phyloP scores from a whole-genome alignment of 345 rosid species.

The Hibiscus syriacus region DNA sequence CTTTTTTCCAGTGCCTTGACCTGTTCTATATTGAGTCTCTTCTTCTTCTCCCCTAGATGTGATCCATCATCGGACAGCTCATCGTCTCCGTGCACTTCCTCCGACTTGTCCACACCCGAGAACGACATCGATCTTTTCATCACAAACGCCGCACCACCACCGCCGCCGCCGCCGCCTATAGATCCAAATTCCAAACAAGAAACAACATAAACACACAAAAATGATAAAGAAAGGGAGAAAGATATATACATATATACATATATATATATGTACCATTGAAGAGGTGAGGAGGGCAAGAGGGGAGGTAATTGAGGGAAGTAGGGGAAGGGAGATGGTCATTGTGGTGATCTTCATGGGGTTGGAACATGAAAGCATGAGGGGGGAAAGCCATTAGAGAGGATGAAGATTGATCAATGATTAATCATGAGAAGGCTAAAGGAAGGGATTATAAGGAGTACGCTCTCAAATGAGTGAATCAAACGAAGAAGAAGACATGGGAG shows the following conservation, averaged over 20 bases:
- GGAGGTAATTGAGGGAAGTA: constrained; percentile 39
- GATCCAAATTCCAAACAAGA: neutral
- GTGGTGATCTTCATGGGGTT: constrained; percentile 50
- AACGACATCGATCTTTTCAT: constrained; percentile 82
- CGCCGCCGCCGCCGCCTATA: constrained; percentile 4
- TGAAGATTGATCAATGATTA: neutral
- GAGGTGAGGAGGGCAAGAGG: constrained; percentile 64
- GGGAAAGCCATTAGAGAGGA: constrained; percentile 53
- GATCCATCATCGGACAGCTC: constrained; percentile 83
- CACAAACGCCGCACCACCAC: constrained; percentile 43
- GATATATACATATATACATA: too few species aligned
- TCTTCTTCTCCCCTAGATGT: constrained; percentile 70
- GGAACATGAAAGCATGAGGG: constrained; percentile 66
- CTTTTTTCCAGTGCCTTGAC: constrained; percentile 71
- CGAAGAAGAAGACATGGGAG: constrained; percentile 1
- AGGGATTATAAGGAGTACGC: neutral
- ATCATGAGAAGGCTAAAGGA: too few species aligned
- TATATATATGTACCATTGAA: too few species aligned
- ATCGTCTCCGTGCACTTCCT: constrained; percentile 56
- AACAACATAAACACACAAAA: too few species aligned
- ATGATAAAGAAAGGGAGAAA: too few species aligned
- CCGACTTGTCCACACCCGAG: constrained; percentile 47
- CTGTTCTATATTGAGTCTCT: constrained; percentile 66
- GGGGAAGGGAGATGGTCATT: constrained; percentile 51
- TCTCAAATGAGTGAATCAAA: constrained; percentile 7